Conservation (phyloP, 2,329 filamentous ascomycete genomes). For the Xylariales sp. region DNA sequence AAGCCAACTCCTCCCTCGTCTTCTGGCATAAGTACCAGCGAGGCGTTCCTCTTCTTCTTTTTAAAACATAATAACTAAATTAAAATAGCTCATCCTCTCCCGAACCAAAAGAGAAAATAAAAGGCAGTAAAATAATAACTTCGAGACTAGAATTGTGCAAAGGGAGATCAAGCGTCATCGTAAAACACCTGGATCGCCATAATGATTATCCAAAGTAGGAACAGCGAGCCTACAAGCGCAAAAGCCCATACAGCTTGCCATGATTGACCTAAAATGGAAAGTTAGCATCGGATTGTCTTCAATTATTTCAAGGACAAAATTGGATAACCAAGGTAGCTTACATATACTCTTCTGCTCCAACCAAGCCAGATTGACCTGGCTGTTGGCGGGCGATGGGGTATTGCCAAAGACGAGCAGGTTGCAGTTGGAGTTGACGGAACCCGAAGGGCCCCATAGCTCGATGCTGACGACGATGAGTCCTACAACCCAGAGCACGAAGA, state of each 20-base stretch:
- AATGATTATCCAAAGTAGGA: slow-evolving; percentile 64
- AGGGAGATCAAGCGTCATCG: slow-evolving; percentile 11
- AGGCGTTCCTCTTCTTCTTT: too few species aligned
- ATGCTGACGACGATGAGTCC: slow-evolving; percentile 59
- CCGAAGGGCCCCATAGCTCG: slow-evolving; percentile 58
- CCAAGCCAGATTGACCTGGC: slow-evolving; percentile 55
- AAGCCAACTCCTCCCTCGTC: too few species aligned
- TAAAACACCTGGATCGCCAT: slow-evolving; percentile 64
- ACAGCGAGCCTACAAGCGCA: slow-evolving; percentile 53
- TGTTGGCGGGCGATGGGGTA: slow-evolving; percentile 43
- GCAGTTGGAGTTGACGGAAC: slow-evolving; percentile 57
- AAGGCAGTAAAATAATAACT: too few species aligned
- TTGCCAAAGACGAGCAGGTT: slow-evolving; percentile 51
- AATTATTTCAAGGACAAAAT: neutral
- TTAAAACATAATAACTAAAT: too few species aligned
- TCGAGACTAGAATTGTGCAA: neutral
- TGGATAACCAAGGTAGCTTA: slow-evolving; percentile 26
- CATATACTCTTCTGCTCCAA: slow-evolving; percentile 61
- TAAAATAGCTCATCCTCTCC: too few species aligned
- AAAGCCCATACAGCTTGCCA: slow-evolving; percentile 65
- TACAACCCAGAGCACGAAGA: slow-evolving; percentile 65
- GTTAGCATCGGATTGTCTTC: neutral
- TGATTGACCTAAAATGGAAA: slow-evolving; percentile 41
- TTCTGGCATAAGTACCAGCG: too few species aligned
- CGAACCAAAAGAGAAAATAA: too few species aligned